phyloP scores from a whole-genome alignment of 2,329 filamentous ascomycete genomes.

The Alternaria arborescens region DNA sequence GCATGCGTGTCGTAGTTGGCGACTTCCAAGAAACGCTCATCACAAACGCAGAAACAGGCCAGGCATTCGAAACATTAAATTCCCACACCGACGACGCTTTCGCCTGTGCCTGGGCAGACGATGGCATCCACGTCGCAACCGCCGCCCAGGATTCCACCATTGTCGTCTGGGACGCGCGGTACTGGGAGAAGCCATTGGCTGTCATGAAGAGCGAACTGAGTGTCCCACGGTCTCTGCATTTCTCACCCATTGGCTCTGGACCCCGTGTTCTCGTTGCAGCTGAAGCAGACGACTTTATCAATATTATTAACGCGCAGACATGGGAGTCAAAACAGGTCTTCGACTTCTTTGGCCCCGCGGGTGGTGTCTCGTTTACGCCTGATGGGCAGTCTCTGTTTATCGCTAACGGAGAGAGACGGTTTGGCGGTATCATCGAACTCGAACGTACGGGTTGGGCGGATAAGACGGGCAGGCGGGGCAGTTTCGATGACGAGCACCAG shows the following conservation, averaged over 20 bases:
- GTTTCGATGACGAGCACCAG: conserved; percentile 4
- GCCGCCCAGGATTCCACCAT: conserved; percentile 78
- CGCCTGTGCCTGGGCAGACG: conserved; percentile 80
- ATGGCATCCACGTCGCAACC: conserved; percentile 78
- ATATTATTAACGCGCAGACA: conserved; percentile 72
- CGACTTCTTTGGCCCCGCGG: conserved; percentile 79
- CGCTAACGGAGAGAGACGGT: conserved; percentile 70
- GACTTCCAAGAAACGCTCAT: conserved; percentile 73
- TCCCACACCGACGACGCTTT: conserved; percentile 78
- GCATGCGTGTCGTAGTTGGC: conserved; percentile 76
- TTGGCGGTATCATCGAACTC: conserved; percentile 73
- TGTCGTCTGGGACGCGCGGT: conserved; percentile 79
- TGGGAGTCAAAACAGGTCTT: conserved; percentile 73
- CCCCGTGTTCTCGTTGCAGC: conserved; percentile 73
- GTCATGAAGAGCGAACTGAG: conserved; percentile 72
- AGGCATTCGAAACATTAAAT: conserved; percentile 63
- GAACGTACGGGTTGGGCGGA: conserved; percentile 56
- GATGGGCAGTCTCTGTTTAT: conserved; percentile 74
- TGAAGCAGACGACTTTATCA: conserved; percentile 78
- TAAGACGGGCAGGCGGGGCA: conserved; percentile 12
- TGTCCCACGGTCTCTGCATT: conserved; percentile 72
- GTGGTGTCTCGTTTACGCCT: conserved; percentile 71
- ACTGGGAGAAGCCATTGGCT: conserved; percentile 66
- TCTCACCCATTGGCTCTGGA: conserved; percentile 75
- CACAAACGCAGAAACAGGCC: conserved; percentile 72